Evolutionary conservation across 2,329 filamentous ascomycete genomes (phyloP).

Genomic region (Neofusicoccum umdonicola): DNA sequence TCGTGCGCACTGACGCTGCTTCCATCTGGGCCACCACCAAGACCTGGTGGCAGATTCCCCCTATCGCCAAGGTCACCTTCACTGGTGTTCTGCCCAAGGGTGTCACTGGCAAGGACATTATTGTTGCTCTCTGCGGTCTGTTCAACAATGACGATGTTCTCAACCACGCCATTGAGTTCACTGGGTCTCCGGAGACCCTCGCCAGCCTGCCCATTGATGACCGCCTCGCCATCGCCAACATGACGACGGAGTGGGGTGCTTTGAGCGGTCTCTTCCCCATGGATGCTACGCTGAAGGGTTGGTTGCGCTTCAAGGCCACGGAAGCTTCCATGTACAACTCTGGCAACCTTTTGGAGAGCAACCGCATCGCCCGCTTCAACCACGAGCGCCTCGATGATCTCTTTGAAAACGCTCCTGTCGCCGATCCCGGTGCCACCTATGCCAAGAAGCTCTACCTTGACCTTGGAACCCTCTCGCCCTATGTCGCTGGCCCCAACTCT

Average conservation of each 20-base stretch:
- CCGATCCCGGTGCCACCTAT: conserved; percentile 76
- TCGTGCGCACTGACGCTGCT: conserved; percentile 85
- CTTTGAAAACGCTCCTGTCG: conserved; percentile 61
- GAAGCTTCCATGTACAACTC: conserved; percentile 60
- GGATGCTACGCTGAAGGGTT: conserved; percentile 67
- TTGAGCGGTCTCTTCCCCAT: conserved; percentile 77
- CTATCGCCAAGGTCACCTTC: conserved; percentile 76
- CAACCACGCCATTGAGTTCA: conserved; percentile 89
- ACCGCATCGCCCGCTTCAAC: conserved; percentile 61
- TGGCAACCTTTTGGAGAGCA: conserved; percentile 45
- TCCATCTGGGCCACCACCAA: conserved; percentile 78
- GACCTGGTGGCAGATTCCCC: conserved; percentile 89
- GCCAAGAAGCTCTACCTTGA: conserved; percentile 81
- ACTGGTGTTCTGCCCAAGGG: conserved; percentile 72
- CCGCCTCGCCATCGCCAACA: conserved; percentile 73
- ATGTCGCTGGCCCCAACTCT: conserved; percentile 83
- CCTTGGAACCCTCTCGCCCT: conserved; percentile 78
- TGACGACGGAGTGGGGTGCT: conserved; percentile 81
- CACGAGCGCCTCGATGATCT: conserved; percentile 73
- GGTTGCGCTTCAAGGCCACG: conserved; percentile 76
- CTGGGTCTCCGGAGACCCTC: conserved; percentile 75
- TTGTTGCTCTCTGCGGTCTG: conserved; percentile 80
- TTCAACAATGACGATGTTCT: conserved; percentile 87
- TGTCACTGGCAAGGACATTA: conserved; percentile 91
- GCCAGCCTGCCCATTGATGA: conserved; percentile 68